phyloP scores from a whole-genome alignment of 1,284 basidiomycete species.

The Puccinia sorghi region DNA sequence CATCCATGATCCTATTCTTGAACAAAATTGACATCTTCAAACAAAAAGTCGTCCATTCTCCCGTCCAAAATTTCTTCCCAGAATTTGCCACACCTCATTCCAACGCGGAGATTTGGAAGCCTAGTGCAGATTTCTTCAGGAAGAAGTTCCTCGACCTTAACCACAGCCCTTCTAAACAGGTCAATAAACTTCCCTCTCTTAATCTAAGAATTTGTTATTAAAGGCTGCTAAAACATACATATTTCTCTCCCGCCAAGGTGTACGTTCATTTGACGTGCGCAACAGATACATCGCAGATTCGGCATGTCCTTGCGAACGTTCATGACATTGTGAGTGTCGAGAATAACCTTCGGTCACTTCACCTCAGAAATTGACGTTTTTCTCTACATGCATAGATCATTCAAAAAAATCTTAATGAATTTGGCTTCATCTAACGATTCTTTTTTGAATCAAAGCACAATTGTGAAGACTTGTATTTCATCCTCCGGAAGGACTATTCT shows the following conservation, averaged over 20 bases:
- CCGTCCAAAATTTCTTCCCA: slow-evolving; percentile 20
- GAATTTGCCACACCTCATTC: slow-evolving; percentile 30
- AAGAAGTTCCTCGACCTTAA: slow-evolving; percentile 56
- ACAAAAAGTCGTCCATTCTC: slow-evolving; percentile 31
- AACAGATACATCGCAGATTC: slow-evolving; percentile 63
- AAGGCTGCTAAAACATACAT: background rate
- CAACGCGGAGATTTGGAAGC: slow-evolving; percentile 50
- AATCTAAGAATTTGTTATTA: background rate
- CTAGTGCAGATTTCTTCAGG: slow-evolving; percentile 57
- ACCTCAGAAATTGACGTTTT: slow-evolving; percentile 55
- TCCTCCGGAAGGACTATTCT: too few species aligned
- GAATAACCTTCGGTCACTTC: background rate
- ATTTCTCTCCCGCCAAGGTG: background rate
- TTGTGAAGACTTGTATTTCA: too few species aligned
- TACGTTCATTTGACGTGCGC: slow-evolving; percentile 61
- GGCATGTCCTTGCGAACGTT: slow-evolving; percentile 64
- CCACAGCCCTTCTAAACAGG: slow-evolving; percentile 62
- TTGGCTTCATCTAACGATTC: slow-evolving; percentile 69
- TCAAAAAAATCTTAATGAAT: slow-evolving; percentile 79
- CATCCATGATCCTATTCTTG: slow-evolving; percentile 46
- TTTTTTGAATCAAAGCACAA: background rate
- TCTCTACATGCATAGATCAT: slow-evolving; percentile 69
- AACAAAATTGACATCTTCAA: slow-evolving; percentile 50
- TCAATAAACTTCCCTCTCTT: slow-evolving; percentile 56
- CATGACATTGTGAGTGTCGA: slow-evolving; percentile 61